phyloP scores from a whole-genome alignment of 495 filamentous ascomycete genomes.

The Penicillium mononematosum region DNA sequence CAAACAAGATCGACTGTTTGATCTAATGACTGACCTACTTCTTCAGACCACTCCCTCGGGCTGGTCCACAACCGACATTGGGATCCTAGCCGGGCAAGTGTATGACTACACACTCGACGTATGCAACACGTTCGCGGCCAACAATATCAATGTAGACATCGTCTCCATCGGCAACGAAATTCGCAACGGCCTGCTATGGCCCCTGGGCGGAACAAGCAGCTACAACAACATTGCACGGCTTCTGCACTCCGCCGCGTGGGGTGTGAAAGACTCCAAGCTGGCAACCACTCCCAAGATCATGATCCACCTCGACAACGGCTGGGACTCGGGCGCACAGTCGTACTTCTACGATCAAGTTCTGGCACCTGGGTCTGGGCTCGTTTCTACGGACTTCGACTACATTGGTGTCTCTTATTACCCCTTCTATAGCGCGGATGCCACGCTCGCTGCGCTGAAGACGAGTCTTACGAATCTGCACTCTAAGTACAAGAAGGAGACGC shows the following conservation, averaged over 20 bases:
- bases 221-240: conserved; percentile 59
- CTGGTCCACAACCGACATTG: conserved; percentile 58
- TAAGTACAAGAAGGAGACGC: conserved; percentile 57
- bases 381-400: conserved; percentile 59
- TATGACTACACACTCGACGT: conserved; percentile 65
- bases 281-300: conserved; percentile 58
- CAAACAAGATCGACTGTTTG: not conserved
- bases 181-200: conserved; percentile 61
- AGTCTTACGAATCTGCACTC: conserved; percentile 58
- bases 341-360: conserved; percentile 61
- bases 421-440: conserved; percentile 58
- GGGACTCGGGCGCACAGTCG: conserved; percentile 63
- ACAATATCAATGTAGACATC: conserved; percentile 55
- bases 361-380: conserved; percentile 46
- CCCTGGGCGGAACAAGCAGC: conserved; percentile 52
- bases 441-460: conserved; percentile 52
- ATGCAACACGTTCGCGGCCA: conserved; percentile 57
- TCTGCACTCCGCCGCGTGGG: conserved; percentile 60
- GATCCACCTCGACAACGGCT: conserved; percentile 70
- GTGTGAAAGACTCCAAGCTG: conserved; percentile 60
- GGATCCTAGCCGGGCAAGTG: conserved; percentile 57
- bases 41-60: conserved; percentile 52
- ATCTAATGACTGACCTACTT: not conserved
- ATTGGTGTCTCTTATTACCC: conserved; percentile 73
- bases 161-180: conserved; percentile 74